These are phyloP conservation scores for Aspergillus glaucus DNA, from an alignment of 2,329 filamentous ascomycete species.

Conservation along the genomic window DNA sequence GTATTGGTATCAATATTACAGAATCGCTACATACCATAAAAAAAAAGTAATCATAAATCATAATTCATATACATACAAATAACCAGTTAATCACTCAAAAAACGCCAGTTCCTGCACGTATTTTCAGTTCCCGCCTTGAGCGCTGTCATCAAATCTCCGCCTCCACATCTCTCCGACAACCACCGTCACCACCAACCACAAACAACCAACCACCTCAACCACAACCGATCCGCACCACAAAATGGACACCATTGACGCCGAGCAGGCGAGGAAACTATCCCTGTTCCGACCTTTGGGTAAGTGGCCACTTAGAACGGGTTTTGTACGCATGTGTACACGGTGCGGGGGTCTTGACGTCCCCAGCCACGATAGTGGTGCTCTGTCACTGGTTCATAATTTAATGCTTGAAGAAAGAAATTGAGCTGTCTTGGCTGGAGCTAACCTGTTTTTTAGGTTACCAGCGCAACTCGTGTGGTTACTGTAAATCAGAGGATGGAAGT, in stretches of 20 bases:
- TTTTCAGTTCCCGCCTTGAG: conserved; percentile 16
- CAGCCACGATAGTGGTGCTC: too few relatives aligned
- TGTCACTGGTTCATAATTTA: too few relatives aligned
- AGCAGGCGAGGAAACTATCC: conserved; percentile 38
- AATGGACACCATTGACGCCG: conserved; percentile 24
- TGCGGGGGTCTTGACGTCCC: neutral
- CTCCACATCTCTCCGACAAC: neutral
- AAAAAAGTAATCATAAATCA: neutral
- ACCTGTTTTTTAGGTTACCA: conserved; percentile 35
- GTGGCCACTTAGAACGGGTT: conserved; percentile 29
- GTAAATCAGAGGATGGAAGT: conserved; percentile 42
- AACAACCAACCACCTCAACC: neutral
- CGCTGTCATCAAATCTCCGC: conserved; percentile 9
- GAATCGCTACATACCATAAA: too few relatives aligned
- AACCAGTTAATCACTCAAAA: neutral
- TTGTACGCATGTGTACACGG: conserved; percentile 1
- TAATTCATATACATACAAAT: neutral
- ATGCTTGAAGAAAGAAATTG: neutral
- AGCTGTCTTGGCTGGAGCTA: neutral
- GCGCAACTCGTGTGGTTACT: conserved; percentile 44
- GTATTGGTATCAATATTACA: too few relatives aligned
- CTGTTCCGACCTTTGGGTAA: conserved; percentile 41
- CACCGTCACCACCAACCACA: neutral
- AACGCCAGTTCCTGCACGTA: conserved; percentile 1
- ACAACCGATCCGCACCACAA: neutral